A percentile compares a stretch with the other conserved stretches of the same genome.
Evolutionary conservation across 352 stramenopile genomes (phyloP).

Genomic region (Pythium volutum): DNA sequence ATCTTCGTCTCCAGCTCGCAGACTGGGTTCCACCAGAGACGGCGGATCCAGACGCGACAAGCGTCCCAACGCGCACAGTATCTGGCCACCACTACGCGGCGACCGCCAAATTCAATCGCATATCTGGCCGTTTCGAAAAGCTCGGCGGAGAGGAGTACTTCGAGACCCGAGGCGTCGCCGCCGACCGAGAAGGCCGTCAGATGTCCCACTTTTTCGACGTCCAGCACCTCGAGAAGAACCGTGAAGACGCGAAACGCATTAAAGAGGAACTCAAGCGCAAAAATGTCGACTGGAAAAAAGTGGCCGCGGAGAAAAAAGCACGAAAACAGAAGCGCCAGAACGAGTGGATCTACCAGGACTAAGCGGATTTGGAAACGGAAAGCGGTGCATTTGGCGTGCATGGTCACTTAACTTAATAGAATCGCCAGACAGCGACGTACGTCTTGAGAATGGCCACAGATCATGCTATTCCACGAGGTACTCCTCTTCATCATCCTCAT

Average conservation of each 20-base stretch:
- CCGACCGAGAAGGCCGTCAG: slow-evolving; percentile 71
- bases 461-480: slow-evolving; percentile 64
- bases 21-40: slow-evolving; percentile 74
- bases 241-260: slow-evolving; percentile 64
- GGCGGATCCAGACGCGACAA: slow-evolving; percentile 22
- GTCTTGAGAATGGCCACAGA: neutral
- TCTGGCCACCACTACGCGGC: slow-evolving; percentile 66
- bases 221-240: slow-evolving; percentile 73
- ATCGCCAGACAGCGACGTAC: neutral
- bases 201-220: slow-evolving; percentile 89
- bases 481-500: slow-evolving; percentile 60
- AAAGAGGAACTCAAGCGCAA: slow-evolving; percentile 84
- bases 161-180: slow-evolving; percentile 47
- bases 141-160: slow-evolving; percentile 67
- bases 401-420: slow-evolving; percentile 25
- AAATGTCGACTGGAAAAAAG: slow-evolving; percentile 87
- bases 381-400: neutral
- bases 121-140: slow-evolving; percentile 74
- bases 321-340: slow-evolving; percentile 85
- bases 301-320: slow-evolving; percentile 80
- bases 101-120: slow-evolving; percentile 74
- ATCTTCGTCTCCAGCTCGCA: slow-evolving; percentile 38
- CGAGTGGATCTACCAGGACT: slow-evolving; percentile 85
- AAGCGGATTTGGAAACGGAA: neutral
- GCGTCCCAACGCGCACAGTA: slow-evolving; percentile 33